Evolutionary conservation across 345 rosid species (phyloP), one percentile per base, ranked within the genome.

Genomic region (Populus alba): DNA sequence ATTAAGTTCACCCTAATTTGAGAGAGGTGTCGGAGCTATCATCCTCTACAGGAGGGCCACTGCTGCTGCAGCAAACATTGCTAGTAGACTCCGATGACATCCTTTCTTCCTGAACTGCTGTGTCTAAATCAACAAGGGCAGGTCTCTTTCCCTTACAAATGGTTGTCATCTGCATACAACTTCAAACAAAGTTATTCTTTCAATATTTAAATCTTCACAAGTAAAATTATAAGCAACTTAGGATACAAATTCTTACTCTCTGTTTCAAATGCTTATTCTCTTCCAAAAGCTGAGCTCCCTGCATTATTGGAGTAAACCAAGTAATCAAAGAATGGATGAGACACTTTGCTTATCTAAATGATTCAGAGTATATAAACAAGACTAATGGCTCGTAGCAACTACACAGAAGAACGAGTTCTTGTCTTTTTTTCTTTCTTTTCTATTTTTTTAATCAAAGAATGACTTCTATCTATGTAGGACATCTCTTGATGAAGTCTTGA

Each of bases 61-160:
- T 84, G 80, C 75, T 90, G 85, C 87, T 87, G 84, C 91, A 83
- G 86, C 85, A 88, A 23, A 83, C 84, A 53, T 88, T 85, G 66
- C 89, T 80, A 7, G 77, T 89, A 2, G 95, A 89, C 59, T 89
- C 95, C 1, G 92, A 84, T 5, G 93, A 91, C 77, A 86, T 10
- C 35, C 93, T 92, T 85, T 91, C 93, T 79, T 91, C 92, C 27
- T 78, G 88, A 10, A 78, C 72, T 3, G 37, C 85, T 7, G 27
- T 51, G 66, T 81, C 88, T 0, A 83, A 71, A 11, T 91, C 90
- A 39, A 38, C 1, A 45, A 72, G 15, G 1, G 8, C 76, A 20
- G 29, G 76, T 51, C 37, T 63, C 66, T 86, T 89, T 9, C 90
- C 89, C 31, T 87, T 87, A 5, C 75, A 72, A 53, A 78, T 33